Conservation (phyloP, 139 green algal species). For the Chlamydomonas eustigma region DNA sequence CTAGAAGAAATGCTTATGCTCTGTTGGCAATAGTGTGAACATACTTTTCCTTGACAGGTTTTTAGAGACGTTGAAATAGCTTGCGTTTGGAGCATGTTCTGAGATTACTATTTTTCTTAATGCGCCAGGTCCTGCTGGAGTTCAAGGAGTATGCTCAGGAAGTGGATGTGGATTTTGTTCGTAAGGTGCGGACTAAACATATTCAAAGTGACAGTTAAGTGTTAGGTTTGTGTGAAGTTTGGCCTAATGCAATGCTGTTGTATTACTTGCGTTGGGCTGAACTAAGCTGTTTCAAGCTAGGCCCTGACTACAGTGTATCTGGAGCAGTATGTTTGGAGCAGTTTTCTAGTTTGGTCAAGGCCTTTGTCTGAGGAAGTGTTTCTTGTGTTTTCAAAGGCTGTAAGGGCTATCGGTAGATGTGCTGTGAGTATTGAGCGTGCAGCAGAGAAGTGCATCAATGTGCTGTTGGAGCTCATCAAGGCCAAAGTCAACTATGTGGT, state of each 20-base stretch:
- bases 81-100: too few species aligned
- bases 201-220: not conserved
- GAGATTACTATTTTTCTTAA: not conserved
- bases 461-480: slow-evolving; percentile 96
- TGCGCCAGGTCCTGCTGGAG: slow-evolving; percentile 86
- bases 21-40: too few species aligned
- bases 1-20: too few species aligned
- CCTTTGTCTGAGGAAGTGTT: too few species aligned
- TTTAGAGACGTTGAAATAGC: not conserved
- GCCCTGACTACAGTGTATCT: too few species aligned
- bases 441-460: slow-evolving; percentile 93
- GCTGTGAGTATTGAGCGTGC: slow-evolving; percentile 84
- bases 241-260: too few species aligned
- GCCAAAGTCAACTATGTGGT: slow-evolving; percentile 97
- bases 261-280: too few species aligned
- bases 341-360: too few species aligned
- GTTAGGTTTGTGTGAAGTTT: too few species aligned
- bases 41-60: not conserved
- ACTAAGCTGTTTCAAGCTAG: too few species aligned
- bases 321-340: too few species aligned
- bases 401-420: slow-evolving; percentile 90
- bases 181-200: slow-evolving; percentile 47
- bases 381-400: slow-evolving; percentile 43
- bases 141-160: slow-evolving; percentile 99
- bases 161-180: slow-evolving; percentile 98